Base-by-base conservation (phyloP, 2,329 filamentous ascomycete species). In the Diaporthe citrichinensis region DNA sequence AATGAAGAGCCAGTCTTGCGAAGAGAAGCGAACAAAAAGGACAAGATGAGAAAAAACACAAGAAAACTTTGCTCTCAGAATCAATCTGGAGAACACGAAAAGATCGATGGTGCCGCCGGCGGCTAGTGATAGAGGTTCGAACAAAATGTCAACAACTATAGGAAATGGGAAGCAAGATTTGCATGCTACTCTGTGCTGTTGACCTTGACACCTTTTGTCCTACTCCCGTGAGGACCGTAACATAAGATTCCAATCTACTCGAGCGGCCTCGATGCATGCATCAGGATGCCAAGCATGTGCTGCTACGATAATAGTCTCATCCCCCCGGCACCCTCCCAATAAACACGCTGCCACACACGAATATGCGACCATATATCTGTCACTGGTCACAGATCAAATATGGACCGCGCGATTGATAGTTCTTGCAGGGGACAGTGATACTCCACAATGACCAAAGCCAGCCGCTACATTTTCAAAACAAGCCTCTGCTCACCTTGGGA, bases 351-450 rank as follows among this genome's bases (percentile, higher is more conserved):
- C 23, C 41, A 14, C n/a, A 65, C 17, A 20, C 36, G 46, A 44
- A 46, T 14, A 44, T 41, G 59, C 41, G 59, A 31, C 41, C 59
- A 46, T 46, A 46, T 65, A 31, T 46, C 59, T 65, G 59, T 28
- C 39, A 65, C 39, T 28, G 39, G 59, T 65, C 59, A 65, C 59
- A 65, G 59, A 65, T 65, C 59, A 46, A 65, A 65, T 44, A 46
- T 46, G 39, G 59, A 46, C 39, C 59, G 31, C 20, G 20, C 59
- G 6, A 31, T 46, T 46, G 41, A 34, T 20, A 3, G 39, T 46
- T 31, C 17, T 31, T 15, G 15, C n/a, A 10, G 59, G 59, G 25
- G 17, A 46, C 39, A 14, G 36, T 15, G 59, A 1, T 17, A 3
- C 4, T 9, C 39, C 59, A 28, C 39, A 46, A 12, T 2, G 14